Evolutionary conservation across 306 rosid genomes (phyloP).

Genomic region (Quercus bicolor): DNA sequence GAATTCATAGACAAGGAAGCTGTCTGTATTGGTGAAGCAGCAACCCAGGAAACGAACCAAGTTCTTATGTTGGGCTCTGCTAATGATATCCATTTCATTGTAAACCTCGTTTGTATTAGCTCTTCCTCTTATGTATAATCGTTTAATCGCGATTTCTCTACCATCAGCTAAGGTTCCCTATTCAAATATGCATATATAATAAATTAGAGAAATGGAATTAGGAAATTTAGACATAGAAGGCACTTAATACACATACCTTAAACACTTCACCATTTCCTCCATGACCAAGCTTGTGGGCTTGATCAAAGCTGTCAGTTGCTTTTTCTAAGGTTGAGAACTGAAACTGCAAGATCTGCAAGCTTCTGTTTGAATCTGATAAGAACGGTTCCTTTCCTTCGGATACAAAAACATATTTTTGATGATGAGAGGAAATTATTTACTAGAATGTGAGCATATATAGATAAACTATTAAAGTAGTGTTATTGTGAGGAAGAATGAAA

Average conservation of each 20-base stretch:
- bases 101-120: constrained; percentile 19
- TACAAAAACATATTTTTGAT: neutral
- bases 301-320: constrained; percentile 32
- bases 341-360: constrained; percentile 27
- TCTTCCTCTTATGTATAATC: constrained; percentile 16
- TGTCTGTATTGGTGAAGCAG: constrained; percentile 27
- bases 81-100: constrained; percentile 38
- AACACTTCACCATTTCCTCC: constrained; percentile 46
- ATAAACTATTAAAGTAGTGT: too few relatives aligned
- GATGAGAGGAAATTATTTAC: neutral
- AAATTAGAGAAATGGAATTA: neutral
- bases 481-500: too few relatives aligned
- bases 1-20: constrained; percentile 41
- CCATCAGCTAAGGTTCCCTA: constrained; percentile 39
- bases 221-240: neutral
- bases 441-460: too few relatives aligned
- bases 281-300: constrained; percentile 35
- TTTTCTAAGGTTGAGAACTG: constrained; percentile 32
- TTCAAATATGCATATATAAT: neutral
- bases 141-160: constrained; percentile 45
- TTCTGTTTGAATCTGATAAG: neutral
- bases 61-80: constrained; percentile 43
- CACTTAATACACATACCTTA: constrained; percentile 16
- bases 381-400: constrained; percentile 1
- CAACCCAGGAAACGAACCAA: constrained; percentile 41